phyloP scores from a whole-genome alignment of 78 protist genomes.

The Dictyostelium intermedium region DNA sequence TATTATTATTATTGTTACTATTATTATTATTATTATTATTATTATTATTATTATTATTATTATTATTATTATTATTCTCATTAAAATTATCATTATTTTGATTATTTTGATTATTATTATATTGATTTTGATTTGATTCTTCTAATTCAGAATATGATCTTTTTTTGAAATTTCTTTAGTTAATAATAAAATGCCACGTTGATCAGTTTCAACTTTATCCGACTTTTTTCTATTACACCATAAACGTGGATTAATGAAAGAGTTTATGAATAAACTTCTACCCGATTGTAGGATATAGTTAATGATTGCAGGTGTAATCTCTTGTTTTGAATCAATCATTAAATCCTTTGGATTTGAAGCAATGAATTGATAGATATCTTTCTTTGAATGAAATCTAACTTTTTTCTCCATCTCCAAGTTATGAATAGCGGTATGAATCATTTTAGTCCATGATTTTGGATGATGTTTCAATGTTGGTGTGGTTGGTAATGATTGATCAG shows the following conservation, averaged over 20 bases:
- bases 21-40: background rate
- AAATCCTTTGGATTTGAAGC: slow-evolving; percentile 35
- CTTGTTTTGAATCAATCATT: slow-evolving; percentile 60
- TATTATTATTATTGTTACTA: background rate
- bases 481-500: background rate
- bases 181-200: slow-evolving; percentile 18
- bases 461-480: slow-evolving; percentile 22
- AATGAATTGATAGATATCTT: slow-evolving; percentile 59
- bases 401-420: slow-evolving; percentile 57
- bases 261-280: slow-evolving; percentile 51
- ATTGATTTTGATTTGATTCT: background rate
- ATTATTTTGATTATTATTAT: background rate
- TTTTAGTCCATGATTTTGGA: slow-evolving; percentile 71
- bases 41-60: background rate
- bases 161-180: slow-evolving; percentile 36
- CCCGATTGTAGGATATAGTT: slow-evolving; percentile 58
- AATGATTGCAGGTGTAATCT: background rate
- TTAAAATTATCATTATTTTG: too few relatives aligned
- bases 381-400: slow-evolving; percentile 43
- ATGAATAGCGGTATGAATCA: slow-evolving; percentile 59
- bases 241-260: slow-evolving; percentile 7
- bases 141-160: background rate
- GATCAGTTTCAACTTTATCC: slow-evolving; percentile 40
- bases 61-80: background rate
- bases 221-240: slow-evolving; percentile 78